Conservation (phyloP, 2,329 filamentous ascomycete species). For the Colletotrichum melonis region DNA sequence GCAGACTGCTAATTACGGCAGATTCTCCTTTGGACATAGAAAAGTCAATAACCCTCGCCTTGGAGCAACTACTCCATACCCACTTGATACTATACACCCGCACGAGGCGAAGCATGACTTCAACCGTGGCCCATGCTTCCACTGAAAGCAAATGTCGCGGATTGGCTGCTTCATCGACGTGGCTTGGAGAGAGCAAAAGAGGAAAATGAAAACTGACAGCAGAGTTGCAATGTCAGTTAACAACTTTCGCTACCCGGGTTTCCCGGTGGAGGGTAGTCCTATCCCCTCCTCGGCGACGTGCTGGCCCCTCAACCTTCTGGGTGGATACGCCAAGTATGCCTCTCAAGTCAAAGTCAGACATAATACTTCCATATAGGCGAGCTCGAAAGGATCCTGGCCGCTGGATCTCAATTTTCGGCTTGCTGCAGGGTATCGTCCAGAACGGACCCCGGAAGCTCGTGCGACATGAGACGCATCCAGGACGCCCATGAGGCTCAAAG, state of each 20-base stretch:
- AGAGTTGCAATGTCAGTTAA: conserved; percentile 8
- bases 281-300: conserved; percentile 7
- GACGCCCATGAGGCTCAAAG: conserved; percentile 33
- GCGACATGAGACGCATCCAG: conserved; percentile 19
- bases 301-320: conserved; percentile 13
- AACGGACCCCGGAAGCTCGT: conserved; percentile 13
- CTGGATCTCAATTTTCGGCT: conserved; percentile 4
- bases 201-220: conserved; percentile 21
- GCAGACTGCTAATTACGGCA: conserved; percentile 23
- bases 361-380: neutral
- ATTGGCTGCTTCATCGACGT: conserved; percentile 19
- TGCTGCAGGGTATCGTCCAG: conserved; percentile 19
- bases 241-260: conserved; percentile 6
- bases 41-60: neutral
- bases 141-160: neutral
- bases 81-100: conserved; percentile 8
- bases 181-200: conserved; percentile 23
- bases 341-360: neutral
- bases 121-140: neutral
- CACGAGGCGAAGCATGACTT: conserved; percentile 16
- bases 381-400: neutral
- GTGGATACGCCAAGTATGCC: conserved; percentile 25
- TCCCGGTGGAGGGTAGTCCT: conserved; percentile 15
- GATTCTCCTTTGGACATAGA: neutral
- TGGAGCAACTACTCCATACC: neutral